These are phyloP conservation scores for Talaromyces sp. DNA, from an alignment of 2,329 filamentous ascomycete genomes.

Conservation along the genomic window DNA sequence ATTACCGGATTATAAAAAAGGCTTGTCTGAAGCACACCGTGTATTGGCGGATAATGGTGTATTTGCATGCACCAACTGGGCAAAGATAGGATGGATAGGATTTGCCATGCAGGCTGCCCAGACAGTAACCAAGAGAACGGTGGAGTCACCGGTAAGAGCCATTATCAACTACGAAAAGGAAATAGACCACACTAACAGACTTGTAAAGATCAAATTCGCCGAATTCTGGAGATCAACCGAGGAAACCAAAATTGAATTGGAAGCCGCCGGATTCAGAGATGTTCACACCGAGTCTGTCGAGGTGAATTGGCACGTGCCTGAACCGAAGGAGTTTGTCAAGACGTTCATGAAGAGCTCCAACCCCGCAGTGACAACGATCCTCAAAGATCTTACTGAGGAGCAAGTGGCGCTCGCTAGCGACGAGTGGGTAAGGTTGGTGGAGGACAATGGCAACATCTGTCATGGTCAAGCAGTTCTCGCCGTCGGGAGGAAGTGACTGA, in stretches of 20 bases:
- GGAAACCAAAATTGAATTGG: constrained; percentile 3
- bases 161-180: neutral
- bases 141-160: neutral
- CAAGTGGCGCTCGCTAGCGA: constrained; percentile 7
- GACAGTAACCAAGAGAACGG: neutral
- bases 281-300: constrained; percentile 10
- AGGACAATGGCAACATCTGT: constrained; percentile 7
- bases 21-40: constrained; percentile 7
- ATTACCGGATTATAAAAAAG: constrained; percentile 14
- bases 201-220: neutral
- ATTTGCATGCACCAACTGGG: constrained; percentile 17
- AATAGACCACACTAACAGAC: neutral
- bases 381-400: constrained; percentile 5
- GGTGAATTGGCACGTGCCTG: constrained; percentile 10
- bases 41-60: constrained; percentile 12
- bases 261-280: constrained; percentile 1
- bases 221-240: constrained; percentile 7
- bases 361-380: neutral
- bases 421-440: constrained; percentile 13
- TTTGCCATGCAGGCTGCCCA: neutral
- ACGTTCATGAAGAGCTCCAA: neutral
- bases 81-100: neutral
- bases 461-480: constrained; percentile 13
- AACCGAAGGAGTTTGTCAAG: neutral
- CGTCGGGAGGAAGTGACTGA: constrained; percentile 9